phyloP scores from a whole-genome alignment of 2,329 filamentous ascomycete species.

The Penicillium paneum region DNA sequence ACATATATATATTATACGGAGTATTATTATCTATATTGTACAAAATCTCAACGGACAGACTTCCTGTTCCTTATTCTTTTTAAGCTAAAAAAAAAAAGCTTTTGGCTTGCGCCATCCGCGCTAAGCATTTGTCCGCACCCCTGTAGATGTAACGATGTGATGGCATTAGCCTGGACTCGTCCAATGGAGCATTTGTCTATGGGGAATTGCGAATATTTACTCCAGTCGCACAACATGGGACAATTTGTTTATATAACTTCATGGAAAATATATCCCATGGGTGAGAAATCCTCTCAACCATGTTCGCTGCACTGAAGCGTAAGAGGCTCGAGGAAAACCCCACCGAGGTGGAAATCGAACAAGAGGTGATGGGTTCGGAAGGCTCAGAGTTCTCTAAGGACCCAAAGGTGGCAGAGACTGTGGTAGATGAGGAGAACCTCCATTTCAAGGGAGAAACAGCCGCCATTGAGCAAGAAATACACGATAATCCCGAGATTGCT shows the following conservation, averaged over 20 bases:
- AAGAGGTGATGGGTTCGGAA: neutral
- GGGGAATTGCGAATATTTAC: neutral
- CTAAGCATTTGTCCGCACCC: neutral
- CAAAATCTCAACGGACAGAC: neutral
- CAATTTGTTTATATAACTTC: neutral
- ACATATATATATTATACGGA: neutral
- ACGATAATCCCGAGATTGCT: conserved; percentile 52
- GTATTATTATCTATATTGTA: neutral
- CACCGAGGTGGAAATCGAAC: neutral
- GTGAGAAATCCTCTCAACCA: neutral
- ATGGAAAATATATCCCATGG: neutral
- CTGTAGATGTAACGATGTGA: neutral
- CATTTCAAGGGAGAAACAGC: conserved; percentile 16
- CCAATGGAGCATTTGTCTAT: neutral
- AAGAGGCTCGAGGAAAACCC: neutral
- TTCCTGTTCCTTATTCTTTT: neutral
- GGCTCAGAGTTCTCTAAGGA: neutral
- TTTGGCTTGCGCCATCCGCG: neutral
- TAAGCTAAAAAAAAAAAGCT: neutral
- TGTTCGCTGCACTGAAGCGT: neutral
- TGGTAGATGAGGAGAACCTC: conserved; percentile 20
- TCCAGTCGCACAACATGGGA: neutral
- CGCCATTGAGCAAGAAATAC: conserved; percentile 29
- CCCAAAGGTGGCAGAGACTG: neutral
- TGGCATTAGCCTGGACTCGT: neutral